Base-by-base conservation (phyloP, 1,284 basidiomycete species). In the Boletellus dicymbophilus region DNA sequence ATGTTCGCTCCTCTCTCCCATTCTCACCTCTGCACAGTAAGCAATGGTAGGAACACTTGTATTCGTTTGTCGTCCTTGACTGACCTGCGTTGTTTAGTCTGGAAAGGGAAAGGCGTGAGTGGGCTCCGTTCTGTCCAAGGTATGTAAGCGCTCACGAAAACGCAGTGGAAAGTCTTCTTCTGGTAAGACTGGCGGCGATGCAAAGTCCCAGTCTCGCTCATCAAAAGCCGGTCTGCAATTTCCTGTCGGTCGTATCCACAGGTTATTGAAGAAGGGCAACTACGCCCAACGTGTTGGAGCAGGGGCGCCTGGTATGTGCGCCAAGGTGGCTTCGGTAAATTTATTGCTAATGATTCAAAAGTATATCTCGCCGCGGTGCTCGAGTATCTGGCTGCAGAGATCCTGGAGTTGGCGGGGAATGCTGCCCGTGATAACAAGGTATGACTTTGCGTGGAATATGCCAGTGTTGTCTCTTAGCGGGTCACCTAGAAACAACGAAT, bases 161-260 rank as follows among this genome's bases (percentile, higher is more conserved):
- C n/a, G 8, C 46, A 79, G 79, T 66, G 79, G 79, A 59, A 83
- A 82, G 56, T 77, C 78, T 40, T 76, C 79, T 57, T 81, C 74
- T 59, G 79, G 79, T 23, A 81, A 79, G 65, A 76, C 75, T 44
- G 75, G 76, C 59, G 76, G 73, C 58, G 81, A 75, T 22, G 55
- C 68, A 53, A 79, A 77, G 63, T 68, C 73, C 9, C 72, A 82
- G 64, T 86, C 89, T 51, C 85, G 88, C 57, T 93, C 90, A 33
- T 76, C 82, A 54, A 91, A 89, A 74, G 82, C 82, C 33, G 90
- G 90, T 54, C 77, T 93, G 58, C 87, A 88, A 70, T 90, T 94
- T 76, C 90, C 92, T 53, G 91, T 94, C 58, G 87, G 88, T 71
- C 89, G 92, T 81, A 88, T 94, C 65, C 90, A 93, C 72, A 84